A percentile compares a stretch with the other conserved stretches of the same genome.
Conservation (phyloP, 1,284 basidiomycete species). For the Apiotrichum veenhuisii region DNA sequence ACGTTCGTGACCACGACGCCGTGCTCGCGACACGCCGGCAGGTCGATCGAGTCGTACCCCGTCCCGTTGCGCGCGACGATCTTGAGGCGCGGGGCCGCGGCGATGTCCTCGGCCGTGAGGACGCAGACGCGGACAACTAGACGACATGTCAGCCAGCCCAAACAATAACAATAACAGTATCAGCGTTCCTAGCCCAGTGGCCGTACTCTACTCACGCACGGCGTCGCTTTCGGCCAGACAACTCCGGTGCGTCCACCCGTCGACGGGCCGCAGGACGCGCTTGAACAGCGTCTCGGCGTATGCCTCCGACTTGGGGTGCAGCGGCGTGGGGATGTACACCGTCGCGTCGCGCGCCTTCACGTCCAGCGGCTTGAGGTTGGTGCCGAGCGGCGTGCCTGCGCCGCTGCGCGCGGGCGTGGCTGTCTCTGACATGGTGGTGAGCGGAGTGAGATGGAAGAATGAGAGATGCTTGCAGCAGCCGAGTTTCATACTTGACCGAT, state of each 20-base stretch:
- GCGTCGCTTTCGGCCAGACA: slow-evolving; percentile 31
- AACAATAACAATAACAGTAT: too few relatives aligned
- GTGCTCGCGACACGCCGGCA: slow-evolving; percentile 51
- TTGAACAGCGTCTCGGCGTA: slow-evolving; percentile 35
- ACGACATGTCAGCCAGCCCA: too few relatives aligned
- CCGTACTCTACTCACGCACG: slow-evolving; percentile 21
- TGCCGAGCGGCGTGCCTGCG: neutral
- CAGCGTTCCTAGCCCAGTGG: too few relatives aligned
- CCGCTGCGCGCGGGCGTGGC: neutral
- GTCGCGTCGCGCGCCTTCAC: slow-evolving; percentile 24
- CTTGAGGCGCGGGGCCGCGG: slow-evolving; percentile 17
- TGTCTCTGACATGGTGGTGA: neutral
- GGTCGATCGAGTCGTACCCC: slow-evolving; percentile 39
- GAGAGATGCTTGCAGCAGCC: too few relatives aligned
- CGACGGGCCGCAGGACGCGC: slow-evolving; percentile 27
- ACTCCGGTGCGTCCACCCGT: slow-evolving; percentile 24
- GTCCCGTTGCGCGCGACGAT: slow-evolving; percentile 39
- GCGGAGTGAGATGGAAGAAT: too few relatives aligned
- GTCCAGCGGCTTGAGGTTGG: neutral
- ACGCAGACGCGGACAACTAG: slow-evolving; percentile 32
- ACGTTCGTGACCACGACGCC: slow-evolving; percentile 59
- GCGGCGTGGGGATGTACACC: slow-evolving; percentile 34
- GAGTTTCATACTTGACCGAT: too few relatives aligned
- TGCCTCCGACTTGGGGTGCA: slow-evolving; percentile 35
- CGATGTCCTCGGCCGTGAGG: slow-evolving; percentile 20